A percentile compares a stretch with the other conserved stretches of the same genome.
phyloP scores from a whole-genome alignment of 805 yeast genomes.

The Pichia californica region DNA sequence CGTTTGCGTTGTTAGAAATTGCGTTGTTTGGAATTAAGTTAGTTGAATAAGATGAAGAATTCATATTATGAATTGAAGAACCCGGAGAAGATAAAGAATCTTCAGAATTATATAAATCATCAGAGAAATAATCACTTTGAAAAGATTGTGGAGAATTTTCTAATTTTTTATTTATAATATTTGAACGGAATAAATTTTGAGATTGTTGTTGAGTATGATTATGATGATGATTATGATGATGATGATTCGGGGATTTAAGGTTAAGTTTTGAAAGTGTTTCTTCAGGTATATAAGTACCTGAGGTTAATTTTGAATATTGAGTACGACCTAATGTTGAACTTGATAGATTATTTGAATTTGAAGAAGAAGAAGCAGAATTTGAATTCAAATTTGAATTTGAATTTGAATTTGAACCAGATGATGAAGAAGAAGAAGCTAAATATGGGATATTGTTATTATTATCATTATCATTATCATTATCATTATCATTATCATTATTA shows the following conservation, averaged over 20 bases:
- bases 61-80: slow-evolving; percentile 2
- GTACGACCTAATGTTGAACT: background rate
- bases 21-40: too few relatives aligned
- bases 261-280: slow-evolving; percentile 8
- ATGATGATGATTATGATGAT: background rate
- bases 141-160: slow-evolving; percentile 21
- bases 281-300: slow-evolving; percentile 9
- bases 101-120: slow-evolving; percentile 23
- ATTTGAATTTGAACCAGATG: background rate
- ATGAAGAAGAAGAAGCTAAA: too few relatives aligned
- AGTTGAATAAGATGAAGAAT: slow-evolving; percentile 6
- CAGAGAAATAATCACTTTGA: slow-evolving; percentile 23
- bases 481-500: too few relatives aligned
- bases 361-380: background rate
- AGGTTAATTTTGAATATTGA: slow-evolving; percentile 5
- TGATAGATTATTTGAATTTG: background rate
- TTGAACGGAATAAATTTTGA: slow-evolving; percentile 1
- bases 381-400: background rate
- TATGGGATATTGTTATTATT: background rate
- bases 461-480: background rate
- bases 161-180: slow-evolving; percentile 2
- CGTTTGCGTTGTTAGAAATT: slow-evolving; percentile 3
- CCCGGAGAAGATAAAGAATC: slow-evolving; percentile 24
- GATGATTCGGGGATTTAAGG: background rate
- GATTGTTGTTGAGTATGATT: background rate